A percentile compares a stretch with the other conserved stretches of the same genome.
phyloP scores from a whole-genome alignment of 2,329 filamentous ascomycete genomes.

The Cyphellophora attinorum region DNA sequence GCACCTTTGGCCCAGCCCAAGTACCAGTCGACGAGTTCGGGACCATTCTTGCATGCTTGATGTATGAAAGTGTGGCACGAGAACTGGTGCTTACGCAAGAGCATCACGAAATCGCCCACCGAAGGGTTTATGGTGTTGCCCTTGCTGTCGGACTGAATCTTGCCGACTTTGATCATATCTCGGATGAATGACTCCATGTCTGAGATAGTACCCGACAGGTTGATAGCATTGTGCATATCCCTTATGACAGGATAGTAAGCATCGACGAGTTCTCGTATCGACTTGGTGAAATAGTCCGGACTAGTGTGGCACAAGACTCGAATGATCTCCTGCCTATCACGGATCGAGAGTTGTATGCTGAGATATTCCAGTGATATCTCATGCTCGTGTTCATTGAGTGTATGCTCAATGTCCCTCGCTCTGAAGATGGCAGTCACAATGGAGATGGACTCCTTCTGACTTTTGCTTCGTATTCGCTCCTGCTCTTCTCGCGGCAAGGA shows the following conservation, averaged over 20 bases:
- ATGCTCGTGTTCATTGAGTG: slow-evolving; percentile 52
- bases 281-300: slow-evolving; percentile 64
- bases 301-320: slow-evolving; percentile 56
- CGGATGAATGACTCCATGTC: slow-evolving; percentile 60
- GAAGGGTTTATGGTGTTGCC: slow-evolving; percentile 37
- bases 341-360: slow-evolving; percentile 58
- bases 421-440: slow-evolving; percentile 59
- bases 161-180: slow-evolving; percentile 55
- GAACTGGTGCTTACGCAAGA: slow-evolving; percentile 55
- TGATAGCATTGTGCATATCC: slow-evolving; percentile 59
- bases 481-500: slow-evolving; percentile 46
- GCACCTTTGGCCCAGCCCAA: slow-evolving; percentile 51
- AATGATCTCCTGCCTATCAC: slow-evolving; percentile 64
- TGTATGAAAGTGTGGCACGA: slow-evolving; percentile 63
- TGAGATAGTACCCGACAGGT: slow-evolving; percentile 59
- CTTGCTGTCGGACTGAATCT: slow-evolving; percentile 24
- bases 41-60: slow-evolving; percentile 57
- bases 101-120: slow-evolving; percentile 61
- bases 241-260: slow-evolving; percentile 70
- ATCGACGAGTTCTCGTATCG: slow-evolving; percentile 53
- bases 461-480: slow-evolving; percentile 48
- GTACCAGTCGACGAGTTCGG: slow-evolving; percentile 54
- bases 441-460: slow-evolving; percentile 43
- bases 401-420: slow-evolving; percentile 28
- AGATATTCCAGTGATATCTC: slow-evolving; percentile 59